A percentile compares a stretch with the other conserved stretches of the same genome.
These are phyloP conservation scores for Kernera saxatilis DNA, from an alignment of 345 rosid species.

Conservation along the genomic window DNA sequence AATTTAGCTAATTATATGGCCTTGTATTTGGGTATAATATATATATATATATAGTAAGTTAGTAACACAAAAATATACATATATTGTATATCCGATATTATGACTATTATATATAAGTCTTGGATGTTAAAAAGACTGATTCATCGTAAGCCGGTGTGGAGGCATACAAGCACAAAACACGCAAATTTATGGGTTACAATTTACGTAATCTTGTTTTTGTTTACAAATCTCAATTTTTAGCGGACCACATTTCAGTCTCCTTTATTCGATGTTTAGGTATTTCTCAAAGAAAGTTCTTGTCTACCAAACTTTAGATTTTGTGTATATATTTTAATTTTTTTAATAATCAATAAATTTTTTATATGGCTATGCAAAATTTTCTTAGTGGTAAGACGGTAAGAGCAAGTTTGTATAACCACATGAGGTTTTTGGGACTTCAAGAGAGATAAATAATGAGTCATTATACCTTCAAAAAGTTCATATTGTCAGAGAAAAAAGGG, in stretches of 20 bases:
- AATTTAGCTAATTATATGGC: not conserved
- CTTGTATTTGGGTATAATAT: not conserved
- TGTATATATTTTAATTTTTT: not conserved
- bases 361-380: not conserved
- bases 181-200: conserved; percentile 34
- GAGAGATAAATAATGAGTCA: not conserved
- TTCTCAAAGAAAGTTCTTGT: not conserved
- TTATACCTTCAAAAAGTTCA: not conserved
- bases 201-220: conserved; percentile 32
- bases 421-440: not conserved
- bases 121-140: not conserved
- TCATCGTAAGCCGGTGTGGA: conserved; percentile 31
- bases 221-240: not conserved
- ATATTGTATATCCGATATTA: not conserved
- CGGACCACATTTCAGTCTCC: conserved; percentile 19
- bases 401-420: not conserved
- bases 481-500: not conserved
- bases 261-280: not conserved
- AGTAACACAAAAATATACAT: not conserved
- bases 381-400: not conserved
- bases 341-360: not conserved
- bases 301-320: not conserved
- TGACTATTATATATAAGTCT: not conserved
- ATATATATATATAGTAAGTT: not conserved
- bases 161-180: conserved; percentile 69